Evolutionary conservation across 805 yeast species (phyloP), one percentile per base, ranked within the genome.

Genomic region (Metschnikowia bowlesiae): DNA sequence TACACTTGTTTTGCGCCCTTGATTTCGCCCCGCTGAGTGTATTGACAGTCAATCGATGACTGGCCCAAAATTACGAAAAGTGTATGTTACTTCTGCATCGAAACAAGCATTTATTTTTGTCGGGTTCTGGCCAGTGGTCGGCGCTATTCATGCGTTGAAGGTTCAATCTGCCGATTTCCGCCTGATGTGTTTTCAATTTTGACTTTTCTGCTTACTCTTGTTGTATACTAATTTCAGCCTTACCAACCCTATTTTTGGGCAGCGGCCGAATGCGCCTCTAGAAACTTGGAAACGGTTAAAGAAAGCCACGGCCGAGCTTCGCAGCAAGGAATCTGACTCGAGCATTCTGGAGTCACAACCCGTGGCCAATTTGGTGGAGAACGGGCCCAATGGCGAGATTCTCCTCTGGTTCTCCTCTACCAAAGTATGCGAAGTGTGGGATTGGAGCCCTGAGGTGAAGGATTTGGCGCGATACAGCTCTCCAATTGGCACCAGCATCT

Each of bases 211-310:
- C 29, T 1, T 5, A n/a, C 10, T 22, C 28, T 7, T 6, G 13
- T 4, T 4, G 6, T 36, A 3, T 52, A 50, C 54, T 50, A 52
- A 55, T 54, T 9, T 14, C 28, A 65, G 69, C 33, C 68, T 66
- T 45, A 64, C 71, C 22, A 58, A 65, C 37, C 68, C 71, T 1
- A 64, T 65, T 47, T 62, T 61, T 46, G 78, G 75, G 6, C 65
- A 71, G 53, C 62, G 65, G 49, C 58, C 70, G 30, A 76, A 76
- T 18, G 65, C 75, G 0, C 64, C 75, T 4, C 61, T 69, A 8
- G 78, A 76, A 30, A 64, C 77, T 0, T 73, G 76, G 75, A 67
- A 64, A 49, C 71, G 72, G 51, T 61, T 73, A 53, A 71, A 69
- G 54, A 71, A 66, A 47, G 62, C 72, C 32, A 46, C 54, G 8